Base-by-base conservation (phyloP, 495 filamentous ascomycete species). In the Penicillium pulvis region DNA sequence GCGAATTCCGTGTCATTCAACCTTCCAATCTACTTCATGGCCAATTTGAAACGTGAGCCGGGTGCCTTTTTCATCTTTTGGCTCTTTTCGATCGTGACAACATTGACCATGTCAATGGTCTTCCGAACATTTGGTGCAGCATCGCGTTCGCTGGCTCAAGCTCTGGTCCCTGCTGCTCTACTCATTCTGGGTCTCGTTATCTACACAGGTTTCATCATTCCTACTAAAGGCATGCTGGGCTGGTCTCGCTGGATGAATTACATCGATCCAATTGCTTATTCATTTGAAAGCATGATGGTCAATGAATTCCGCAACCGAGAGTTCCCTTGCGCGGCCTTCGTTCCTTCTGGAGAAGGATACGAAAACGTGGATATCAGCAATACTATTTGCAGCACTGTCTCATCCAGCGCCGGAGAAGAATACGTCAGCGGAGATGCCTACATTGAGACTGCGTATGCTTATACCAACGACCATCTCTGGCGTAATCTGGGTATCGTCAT, bases 161-260 rank as follows among this genome's bases (percentile, higher is more conserved):
- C 93, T 51, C 85, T 96, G 84, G 87, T 90, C 1, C 91, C 90
- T 5, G 84, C 91, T 20, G 89, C 90, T 0, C 69, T 96, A 19
- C 80, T 96, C 60, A 93, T 97, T 69, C 79, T 97, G 48, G 82
- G 84, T 45, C 76, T 96, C 39, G 79, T 95, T 64, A 90, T 96
- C 57, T 96, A 94, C 68, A 96, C 92, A 51, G 93, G 93, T 10
- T 97, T 96, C 69, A 85, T 85, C 2, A 90, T 97, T 59, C 92
- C 92, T 0, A 82, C 84, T 42, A 69, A 63, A 54, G 45, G 73
- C 46, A 96, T 96, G 90, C 83, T 86, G 12, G 79, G 75, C 1
- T 96, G 92, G 88, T 90, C 90, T 61, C 81, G 89, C 26, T 96
- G 92, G 92, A 78, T 97, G 41, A 90, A 91, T 62, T 97, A 91